Percentiles rank a stretch among this genome's conserved stretches.
phyloP scores from a whole-genome alignment of 2,329 filamentous ascomycete genomes.

The Penicillium sp. region DNA sequence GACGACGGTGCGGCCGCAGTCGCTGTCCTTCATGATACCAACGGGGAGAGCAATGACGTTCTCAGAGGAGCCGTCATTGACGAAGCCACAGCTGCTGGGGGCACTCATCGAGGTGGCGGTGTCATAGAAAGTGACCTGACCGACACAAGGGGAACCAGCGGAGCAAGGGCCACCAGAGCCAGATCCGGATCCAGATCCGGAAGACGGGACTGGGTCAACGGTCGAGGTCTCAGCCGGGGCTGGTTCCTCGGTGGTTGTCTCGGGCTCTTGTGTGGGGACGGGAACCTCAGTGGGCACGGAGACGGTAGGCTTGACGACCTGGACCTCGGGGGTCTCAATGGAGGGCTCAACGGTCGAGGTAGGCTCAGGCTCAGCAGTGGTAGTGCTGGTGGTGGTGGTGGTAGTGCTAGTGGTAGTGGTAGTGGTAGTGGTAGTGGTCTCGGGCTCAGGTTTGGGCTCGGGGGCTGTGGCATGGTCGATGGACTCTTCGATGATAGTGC shows the following conservation, averaged over 20 bases:
- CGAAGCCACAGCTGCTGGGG: constrained; percentile 62
- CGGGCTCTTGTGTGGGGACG: constrained; percentile 10
- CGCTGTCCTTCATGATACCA: constrained; percentile 69
- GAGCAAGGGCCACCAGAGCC: constrained; percentile 33
- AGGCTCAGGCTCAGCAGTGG: constrained; percentile 5
- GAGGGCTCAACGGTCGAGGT: constrained; percentile 22
- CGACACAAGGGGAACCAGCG: constrained; percentile 44
- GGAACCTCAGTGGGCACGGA: constrained; percentile 3
- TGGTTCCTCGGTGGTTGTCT: neutral
- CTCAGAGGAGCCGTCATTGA: constrained; percentile 61
- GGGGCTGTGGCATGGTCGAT: constrained; percentile 22
- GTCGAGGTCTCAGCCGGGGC: neutral
- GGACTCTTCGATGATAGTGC: constrained; percentile 10
- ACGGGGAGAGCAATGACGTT: constrained; percentile 73
- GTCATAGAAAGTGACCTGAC: constrained; percentile 76
- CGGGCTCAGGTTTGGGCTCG: constrained; percentile 7
- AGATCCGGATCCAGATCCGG: constrained; percentile 10
- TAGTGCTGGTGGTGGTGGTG: constrained; percentile 7
- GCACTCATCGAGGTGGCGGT: constrained; percentile 64
- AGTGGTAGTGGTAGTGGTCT: constrained; percentile 24
- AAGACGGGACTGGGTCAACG: neutral
- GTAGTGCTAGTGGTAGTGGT: constrained; percentile 7
- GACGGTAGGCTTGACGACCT: constrained; percentile 1
- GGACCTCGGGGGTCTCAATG: constrained; percentile 10
- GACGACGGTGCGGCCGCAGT: constrained; percentile 72